These are phyloP conservation scores for Phanerochaete sordida DNA, from an alignment of 768 basidiomycete species.

Conservation along the genomic window DNA sequence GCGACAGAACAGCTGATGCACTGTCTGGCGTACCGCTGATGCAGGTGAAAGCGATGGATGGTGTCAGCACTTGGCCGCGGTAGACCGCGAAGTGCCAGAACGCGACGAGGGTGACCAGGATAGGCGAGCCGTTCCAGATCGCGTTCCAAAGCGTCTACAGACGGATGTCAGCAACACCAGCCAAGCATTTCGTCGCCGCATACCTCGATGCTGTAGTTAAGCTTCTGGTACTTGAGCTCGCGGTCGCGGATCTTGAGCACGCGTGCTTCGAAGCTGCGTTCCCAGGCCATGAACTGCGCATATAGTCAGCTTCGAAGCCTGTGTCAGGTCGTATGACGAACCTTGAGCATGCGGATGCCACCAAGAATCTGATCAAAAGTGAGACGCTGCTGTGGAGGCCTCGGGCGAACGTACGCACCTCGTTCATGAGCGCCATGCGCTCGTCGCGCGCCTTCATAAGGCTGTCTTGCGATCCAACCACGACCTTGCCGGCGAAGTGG, in stretches of 20 bases:
- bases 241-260: slow-evolving; percentile 72
- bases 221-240: slow-evolving; percentile 79
- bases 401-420: slow-evolving; percentile 42
- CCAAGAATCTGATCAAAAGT: slow-evolving; percentile 84
- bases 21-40: slow-evolving; percentile 41
- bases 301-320: neutral
- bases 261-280: slow-evolving; percentile 80
- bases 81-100: slow-evolving; percentile 69
- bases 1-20: too few relatives aligned
- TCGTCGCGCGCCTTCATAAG: slow-evolving; percentile 92
- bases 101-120: slow-evolving; percentile 47
- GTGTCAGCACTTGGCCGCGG: slow-evolving; percentile 64
- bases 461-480: slow-evolving; percentile 78
- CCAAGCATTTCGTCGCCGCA: too few relatives aligned
- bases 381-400: neutral
- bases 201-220: slow-evolving; percentile 87
- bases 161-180: neutral
- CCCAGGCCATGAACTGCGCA: slow-evolving; percentile 88
- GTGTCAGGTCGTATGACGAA: slow-evolving; percentile 10
- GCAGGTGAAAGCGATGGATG: slow-evolving; percentile 79
- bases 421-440: slow-evolving; percentile 89
- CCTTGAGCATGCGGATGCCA: slow-evolving; percentile 88
- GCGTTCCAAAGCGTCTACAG: slow-evolving; percentile 42
- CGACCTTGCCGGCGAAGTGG: slow-evolving; percentile 78
- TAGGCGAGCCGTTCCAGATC: slow-evolving; percentile 49